Percentiles rank a stretch among this genome's conserved stretches.
phyloP scores from a whole-genome alignment of 306 rosid genomes.

The Vigna reflexopilosa region DNA sequence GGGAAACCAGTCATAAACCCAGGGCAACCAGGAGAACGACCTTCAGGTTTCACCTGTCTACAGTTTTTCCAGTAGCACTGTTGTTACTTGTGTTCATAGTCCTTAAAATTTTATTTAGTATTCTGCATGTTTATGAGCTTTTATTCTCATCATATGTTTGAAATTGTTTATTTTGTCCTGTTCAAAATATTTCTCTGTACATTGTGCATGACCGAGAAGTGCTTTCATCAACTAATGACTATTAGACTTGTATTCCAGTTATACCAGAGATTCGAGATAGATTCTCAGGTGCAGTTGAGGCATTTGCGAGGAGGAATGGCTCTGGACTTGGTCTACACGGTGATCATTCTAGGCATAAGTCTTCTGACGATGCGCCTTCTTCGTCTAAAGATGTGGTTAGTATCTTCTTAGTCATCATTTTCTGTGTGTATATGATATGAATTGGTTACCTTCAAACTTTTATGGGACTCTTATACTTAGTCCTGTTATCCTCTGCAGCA shows the following conservation, averaged over 20 bases:
- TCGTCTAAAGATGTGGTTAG: constrained; percentile 93
- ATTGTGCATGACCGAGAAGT: not conserved
- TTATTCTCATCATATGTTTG: constrained; percentile 13
- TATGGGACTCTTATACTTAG: constrained; percentile 10
- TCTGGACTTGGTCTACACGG: constrained; percentile 72
- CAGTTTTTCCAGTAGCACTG: constrained; percentile 22
- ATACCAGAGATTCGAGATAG: constrained; percentile 79
- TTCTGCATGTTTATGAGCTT: constrained; percentile 20
- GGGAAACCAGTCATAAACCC: constrained; percentile 73
- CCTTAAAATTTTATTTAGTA: not conserved
- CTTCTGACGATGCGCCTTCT: constrained; percentile 72
- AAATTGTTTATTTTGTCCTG: constrained; percentile 4
- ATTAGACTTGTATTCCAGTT: constrained; percentile 50
- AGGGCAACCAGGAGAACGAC: constrained; percentile 77
- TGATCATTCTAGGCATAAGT: constrained; percentile 78
- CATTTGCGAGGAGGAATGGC: constrained; percentile 87
- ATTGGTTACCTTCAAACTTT: constrained; percentile 10
- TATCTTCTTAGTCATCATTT: not conserved
- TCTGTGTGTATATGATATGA: not conserved
- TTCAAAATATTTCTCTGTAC: constrained; percentile 6
- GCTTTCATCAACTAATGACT: constrained; percentile 20
- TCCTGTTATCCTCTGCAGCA: constrained; percentile 56
- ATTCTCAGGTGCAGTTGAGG: constrained; percentile 87
- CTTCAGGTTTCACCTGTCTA: constrained; percentile 68
- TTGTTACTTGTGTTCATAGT: not conserved